A percentile compares a stretch with the other conserved stretches of the same genome.
These are phyloP conservation scores for Trypanosoma cruzi DNA, from an alignment of 208 protist genomes.

Conservation along the genomic window DNA sequence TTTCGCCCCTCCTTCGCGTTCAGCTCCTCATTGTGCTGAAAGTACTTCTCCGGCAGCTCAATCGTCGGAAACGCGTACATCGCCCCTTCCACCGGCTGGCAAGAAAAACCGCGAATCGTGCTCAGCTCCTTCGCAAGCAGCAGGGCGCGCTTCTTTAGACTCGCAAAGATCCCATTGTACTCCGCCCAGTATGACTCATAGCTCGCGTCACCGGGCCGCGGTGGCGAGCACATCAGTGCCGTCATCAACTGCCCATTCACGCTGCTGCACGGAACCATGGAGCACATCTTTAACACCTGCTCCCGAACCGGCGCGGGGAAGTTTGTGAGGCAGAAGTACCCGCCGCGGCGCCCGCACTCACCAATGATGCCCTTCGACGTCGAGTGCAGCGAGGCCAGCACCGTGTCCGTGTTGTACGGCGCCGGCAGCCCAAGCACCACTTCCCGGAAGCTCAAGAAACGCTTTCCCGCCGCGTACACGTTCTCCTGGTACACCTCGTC, in stretches of 20 bases:
- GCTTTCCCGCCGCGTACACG: slow-evolving; percentile 91
- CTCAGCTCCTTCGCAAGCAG: slow-evolving; percentile 90
- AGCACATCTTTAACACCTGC: slow-evolving; percentile 97
- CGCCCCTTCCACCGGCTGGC: slow-evolving; percentile 93
- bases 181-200: slow-evolving; percentile 89
- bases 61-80: slow-evolving; percentile 99
- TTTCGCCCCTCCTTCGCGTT: slow-evolving; percentile 66
- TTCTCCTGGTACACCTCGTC: slow-evolving; percentile 99
- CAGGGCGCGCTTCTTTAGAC: slow-evolving; percentile 61
- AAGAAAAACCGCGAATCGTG: slow-evolving; percentile 92
- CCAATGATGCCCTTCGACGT: slow-evolving; percentile 98
- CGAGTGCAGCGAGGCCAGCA: slow-evolving; percentile 95
- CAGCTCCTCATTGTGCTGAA: slow-evolving; percentile 53
- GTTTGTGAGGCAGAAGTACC: slow-evolving; percentile 96
- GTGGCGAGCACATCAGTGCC: slow-evolving; percentile 97
- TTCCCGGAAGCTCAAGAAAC: slow-evolving; percentile 93
- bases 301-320: slow-evolving; percentile 56
- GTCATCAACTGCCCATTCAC: slow-evolving; percentile 95
- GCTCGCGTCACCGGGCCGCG: slow-evolving; percentile 88
- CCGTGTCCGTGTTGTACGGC: slow-evolving; percentile 63
- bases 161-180: slow-evolving; percentile 77
- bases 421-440: slow-evolving; percentile 66
- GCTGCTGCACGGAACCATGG: slow-evolving; percentile 97
- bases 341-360: slow-evolving; percentile 98
- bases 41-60: slow-evolving; percentile 80